These are phyloP conservation scores for Blastobotrys terrestris DNA, from an alignment of 805 yeast species.

Conservation along the genomic window DNA sequence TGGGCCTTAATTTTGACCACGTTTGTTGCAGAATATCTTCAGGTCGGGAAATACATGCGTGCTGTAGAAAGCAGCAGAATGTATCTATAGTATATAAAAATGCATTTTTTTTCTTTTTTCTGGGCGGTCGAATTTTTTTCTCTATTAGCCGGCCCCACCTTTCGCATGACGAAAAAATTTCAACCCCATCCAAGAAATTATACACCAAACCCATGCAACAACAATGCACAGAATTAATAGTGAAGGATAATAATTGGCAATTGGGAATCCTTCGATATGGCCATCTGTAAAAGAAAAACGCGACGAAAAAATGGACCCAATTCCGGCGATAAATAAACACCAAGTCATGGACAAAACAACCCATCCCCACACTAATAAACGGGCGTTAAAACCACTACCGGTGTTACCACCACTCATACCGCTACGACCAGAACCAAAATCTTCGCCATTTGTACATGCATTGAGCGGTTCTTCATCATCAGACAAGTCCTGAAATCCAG, in stretches of 20 bases:
- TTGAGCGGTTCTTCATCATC: not conserved
- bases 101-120: constrained; percentile 11
- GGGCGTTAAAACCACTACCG: not conserved
- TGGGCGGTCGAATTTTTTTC: not conserved
- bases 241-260: constrained; percentile 35
- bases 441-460: not conserved
- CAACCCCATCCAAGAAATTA: constrained; percentile 71
- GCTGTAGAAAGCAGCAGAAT: not conserved
- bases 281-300: not conserved
- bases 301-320: constrained; percentile 9
- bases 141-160: constrained; percentile 37
- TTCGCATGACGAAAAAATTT: constrained; percentile 75
- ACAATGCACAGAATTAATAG: constrained; percentile 32
- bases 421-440: not conserved
- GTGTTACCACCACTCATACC: not conserved
- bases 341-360: constrained; percentile 13
- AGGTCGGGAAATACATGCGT: constrained; percentile 11
- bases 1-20: constrained; percentile 42
- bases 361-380: constrained; percentile 6
- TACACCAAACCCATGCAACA: constrained; percentile 61
- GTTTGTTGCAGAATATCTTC: constrained; percentile 33
- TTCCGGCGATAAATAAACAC: constrained; percentile 10
- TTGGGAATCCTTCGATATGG: constrained; percentile 30
- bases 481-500: constrained; percentile 4
- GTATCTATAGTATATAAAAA: not conserved